Evolutionary conservation across 116 monocot species (phyloP), one percentile per base, ranked within the genome.

Genomic region (Posidonia oceanica): DNA sequence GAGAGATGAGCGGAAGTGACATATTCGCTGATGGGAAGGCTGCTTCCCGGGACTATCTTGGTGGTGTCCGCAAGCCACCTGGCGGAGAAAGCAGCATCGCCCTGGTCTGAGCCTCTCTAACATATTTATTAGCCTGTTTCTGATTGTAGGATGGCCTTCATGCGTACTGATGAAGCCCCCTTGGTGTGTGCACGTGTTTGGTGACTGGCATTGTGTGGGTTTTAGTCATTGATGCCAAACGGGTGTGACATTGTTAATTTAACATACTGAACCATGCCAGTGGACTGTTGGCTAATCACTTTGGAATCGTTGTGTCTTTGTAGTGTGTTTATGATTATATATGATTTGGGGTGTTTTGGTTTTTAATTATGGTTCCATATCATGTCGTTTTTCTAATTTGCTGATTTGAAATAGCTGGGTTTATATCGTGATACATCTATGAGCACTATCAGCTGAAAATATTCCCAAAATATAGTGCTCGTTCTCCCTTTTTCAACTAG

Each of bases 21-120:
- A 91, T 91, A 40, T 91, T 91, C 22, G 79, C 85, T 1, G 88
- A 91, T 15, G 87, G 81, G 10, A 87, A 85, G 73, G 80, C 75
- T 13, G 68, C 74, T 17, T 52, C 85, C n/a, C 63, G 85, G 13
- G 87, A 87, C 51, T 87, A 87, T 60, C 76, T 83, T 23, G 93
- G 91, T 16, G 91, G 87, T 0, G 83, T 85, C 54, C 76, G 87
- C 7, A 91, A 91, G 76, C 91, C 91, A 2, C 91, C 87, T 0
- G 87, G 91, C 21, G 91, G 91, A 6, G 91, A 81, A 67, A 91
- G 87, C 87, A 85, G 79, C 81, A 85, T 91, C 60, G 75, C 91
- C 0, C 79, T 91, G 15, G 79, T 87, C 65, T 90, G 42, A 90
- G 40, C 41, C 37, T 20, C 15, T 15, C 8, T 48, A 2, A 17